Evolutionary conservation across 208 protist genomes (phyloP).

Genomic region (Leishmania tarentolae): DNA sequence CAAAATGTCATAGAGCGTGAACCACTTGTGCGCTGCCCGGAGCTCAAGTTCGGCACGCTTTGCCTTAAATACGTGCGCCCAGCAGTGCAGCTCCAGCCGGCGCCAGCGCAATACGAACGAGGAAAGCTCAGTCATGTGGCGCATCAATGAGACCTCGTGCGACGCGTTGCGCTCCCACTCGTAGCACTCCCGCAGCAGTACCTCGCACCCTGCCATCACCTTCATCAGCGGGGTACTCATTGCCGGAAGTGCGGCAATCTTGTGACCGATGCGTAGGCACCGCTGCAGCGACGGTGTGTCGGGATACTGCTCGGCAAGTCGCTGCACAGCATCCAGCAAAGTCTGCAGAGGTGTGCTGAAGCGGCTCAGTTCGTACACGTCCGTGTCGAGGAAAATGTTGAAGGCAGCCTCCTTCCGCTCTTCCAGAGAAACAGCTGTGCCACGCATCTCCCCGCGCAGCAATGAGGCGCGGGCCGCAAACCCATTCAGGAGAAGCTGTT

Average conservation of each 20-base stretch:
- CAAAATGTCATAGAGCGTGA: slow-evolving; percentile 77
- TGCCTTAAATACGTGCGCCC: slow-evolving; percentile 88
- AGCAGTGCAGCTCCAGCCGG: slow-evolving; percentile 96
- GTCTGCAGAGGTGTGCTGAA: slow-evolving; percentile 72
- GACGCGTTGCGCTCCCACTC: slow-evolving; percentile 97
- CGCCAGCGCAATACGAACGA: slow-evolving; percentile 97
- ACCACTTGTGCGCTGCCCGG: slow-evolving; percentile 72
- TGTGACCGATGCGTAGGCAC: slow-evolving; percentile 73
- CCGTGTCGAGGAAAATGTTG: slow-evolving; percentile 92
- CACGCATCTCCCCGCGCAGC: slow-evolving; percentile 38
- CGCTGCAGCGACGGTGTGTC: slow-evolving; percentile 92
- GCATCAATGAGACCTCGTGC: slow-evolving; percentile 86
- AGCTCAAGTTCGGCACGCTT: slow-evolving; percentile 81
- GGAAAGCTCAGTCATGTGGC: slow-evolving; percentile 89
- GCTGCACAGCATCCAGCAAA: slow-evolving; percentile 59
- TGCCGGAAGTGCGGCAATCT: slow-evolving; percentile 88
- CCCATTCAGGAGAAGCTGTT: slow-evolving; percentile 77
- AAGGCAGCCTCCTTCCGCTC: slow-evolving; percentile 64
- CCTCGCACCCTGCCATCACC: slow-evolving; percentile 94
- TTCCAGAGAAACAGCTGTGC: slow-evolving; percentile 36
- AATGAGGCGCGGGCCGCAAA: slow-evolving; percentile 68
- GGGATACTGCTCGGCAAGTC: slow-evolving; percentile 85
- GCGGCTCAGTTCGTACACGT: slow-evolving; percentile 74
- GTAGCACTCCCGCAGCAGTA: slow-evolving; percentile 93
- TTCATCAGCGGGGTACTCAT: slow-evolving; percentile 93